Base-by-base conservation (phyloP, 192 early-diverging fungal species). In the Paraglomus brasilianum region DNA sequence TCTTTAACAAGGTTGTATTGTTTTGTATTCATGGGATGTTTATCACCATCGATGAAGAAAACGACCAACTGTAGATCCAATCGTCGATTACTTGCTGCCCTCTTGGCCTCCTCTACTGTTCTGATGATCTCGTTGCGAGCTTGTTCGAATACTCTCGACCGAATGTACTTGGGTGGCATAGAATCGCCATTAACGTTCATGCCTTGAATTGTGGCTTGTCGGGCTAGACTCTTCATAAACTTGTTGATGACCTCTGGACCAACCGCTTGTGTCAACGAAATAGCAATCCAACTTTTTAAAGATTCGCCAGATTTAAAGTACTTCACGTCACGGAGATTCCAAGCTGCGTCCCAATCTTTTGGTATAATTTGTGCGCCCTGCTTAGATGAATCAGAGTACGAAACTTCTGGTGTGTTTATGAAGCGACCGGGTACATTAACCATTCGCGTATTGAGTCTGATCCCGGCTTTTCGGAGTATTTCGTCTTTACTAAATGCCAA, bases 1-100 rank as follows among this genome's bases (percentile, higher is more conserved):
- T 93, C 82, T 83, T 98, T 98, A 75, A 95, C 88, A 49, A 78
- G 88, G 43, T 89, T 89, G 77, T 97, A 97, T 11, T 93, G 69
- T 14, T 85, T 82, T 51, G 88, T 83, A 59, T 86, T 89, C 39
- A 89, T 93, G 73, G 86, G 88, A 41, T 88, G 89, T 60, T 95
- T 75, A 45, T 95, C 75, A 70, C 92, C 3, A 3, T 30, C 30
- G 30, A 30, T 30, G 3, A 30, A 30, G 30, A 30, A 92, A 8
- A 95, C 72, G 44, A 97, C 75, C 14, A 97, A 66, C 73, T 97
- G 91, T 5, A 93, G 92, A 11, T 86, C 75, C 14, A 97, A 66
- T 74, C 95, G 91, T 5, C 92, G 92, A 11, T 86, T 67, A 8
- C 76, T 77, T 58, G 84, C 78, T 60, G 84, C 87, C 4, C 82